These are phyloP conservation scores for Trametopsis cervina DNA, from an alignment of 768 basidiomycete genomes.

Conservation along the genomic window DNA sequence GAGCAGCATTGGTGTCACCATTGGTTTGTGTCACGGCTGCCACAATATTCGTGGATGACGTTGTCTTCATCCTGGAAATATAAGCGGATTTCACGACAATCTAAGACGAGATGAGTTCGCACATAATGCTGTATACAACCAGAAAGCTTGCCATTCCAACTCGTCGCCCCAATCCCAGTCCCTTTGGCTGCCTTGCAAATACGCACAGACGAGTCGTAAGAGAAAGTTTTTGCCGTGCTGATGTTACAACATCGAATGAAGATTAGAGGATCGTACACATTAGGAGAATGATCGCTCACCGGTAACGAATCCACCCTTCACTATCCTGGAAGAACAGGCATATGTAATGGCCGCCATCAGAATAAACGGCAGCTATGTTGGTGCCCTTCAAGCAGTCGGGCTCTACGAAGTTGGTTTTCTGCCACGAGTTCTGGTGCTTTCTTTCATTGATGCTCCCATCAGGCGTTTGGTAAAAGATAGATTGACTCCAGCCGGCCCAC, in stretches of 20 bases:
- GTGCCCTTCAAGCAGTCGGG: conserved; percentile 1
- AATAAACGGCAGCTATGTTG: conserved; percentile 5
- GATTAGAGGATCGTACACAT: background rate
- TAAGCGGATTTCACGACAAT: conserved; percentile 2
- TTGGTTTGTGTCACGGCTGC: background rate
- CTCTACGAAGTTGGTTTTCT: background rate
- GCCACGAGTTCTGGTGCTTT: background rate
- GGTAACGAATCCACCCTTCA: conserved; percentile 1
- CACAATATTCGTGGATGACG: conserved; percentile 3
- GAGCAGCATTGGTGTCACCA: background rate
- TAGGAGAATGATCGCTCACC: background rate
- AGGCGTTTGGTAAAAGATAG: conserved; percentile 3
- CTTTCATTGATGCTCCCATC: background rate
- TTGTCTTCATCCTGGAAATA: conserved; percentile 6
- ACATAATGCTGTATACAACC: background rate
- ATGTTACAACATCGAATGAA: too few relatives aligned
- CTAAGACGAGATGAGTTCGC: background rate
- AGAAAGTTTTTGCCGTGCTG: background rate
- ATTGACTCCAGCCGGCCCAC: conserved; percentile 3
- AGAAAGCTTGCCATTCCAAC: conserved; percentile 1
- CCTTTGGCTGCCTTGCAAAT: background rate
- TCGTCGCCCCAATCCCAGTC: conserved; percentile 4
- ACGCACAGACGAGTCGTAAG: background rate
- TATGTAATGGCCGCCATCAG: background rate
- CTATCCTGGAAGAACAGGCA: conserved; percentile 5